Conservation (phyloP, 139 green algal species). For the Tetraselmis striata region DNA sequence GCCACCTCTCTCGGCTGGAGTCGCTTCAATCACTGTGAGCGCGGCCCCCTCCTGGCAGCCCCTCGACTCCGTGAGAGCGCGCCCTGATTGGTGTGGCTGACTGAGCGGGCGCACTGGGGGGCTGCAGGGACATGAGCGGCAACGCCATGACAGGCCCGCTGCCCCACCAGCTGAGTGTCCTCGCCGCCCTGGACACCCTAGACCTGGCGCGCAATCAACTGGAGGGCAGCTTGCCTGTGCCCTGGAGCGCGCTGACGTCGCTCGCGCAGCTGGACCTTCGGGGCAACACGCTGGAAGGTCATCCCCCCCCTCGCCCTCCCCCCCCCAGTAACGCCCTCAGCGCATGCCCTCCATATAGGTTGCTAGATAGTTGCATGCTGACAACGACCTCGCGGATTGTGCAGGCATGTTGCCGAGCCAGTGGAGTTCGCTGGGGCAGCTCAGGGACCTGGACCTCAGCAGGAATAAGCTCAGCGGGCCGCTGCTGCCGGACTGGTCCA, state of each 20-base stretch:
- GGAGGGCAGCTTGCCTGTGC: background rate
- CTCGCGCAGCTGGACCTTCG: background rate
- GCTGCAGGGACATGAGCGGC: background rate
- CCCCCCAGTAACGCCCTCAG: too few species aligned
- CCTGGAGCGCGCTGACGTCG: background rate
- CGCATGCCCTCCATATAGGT: too few species aligned
- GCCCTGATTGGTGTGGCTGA: too few species aligned
- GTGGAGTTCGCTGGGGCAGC: background rate
- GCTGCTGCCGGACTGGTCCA: background rate
- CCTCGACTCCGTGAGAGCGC: too few species aligned
- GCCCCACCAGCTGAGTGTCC: background rate
- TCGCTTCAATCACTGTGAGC: background rate
- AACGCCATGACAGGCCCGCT: background rate
- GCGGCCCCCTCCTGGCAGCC: too few species aligned
- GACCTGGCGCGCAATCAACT: background rate
- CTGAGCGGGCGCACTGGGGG: background rate
- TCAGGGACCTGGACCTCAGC: background rate
- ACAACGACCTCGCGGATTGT: too few species aligned
- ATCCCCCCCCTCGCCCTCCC: too few species aligned
- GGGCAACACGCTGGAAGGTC: background rate
- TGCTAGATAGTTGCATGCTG: too few species aligned
- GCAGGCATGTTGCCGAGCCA: background rate
- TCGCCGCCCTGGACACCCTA: background rate
- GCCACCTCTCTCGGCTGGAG: background rate
- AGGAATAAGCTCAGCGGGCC: background rate